Conservation (phyloP, 768 basidiomycete genomes). For the Solioccasus polychromus region DNA sequence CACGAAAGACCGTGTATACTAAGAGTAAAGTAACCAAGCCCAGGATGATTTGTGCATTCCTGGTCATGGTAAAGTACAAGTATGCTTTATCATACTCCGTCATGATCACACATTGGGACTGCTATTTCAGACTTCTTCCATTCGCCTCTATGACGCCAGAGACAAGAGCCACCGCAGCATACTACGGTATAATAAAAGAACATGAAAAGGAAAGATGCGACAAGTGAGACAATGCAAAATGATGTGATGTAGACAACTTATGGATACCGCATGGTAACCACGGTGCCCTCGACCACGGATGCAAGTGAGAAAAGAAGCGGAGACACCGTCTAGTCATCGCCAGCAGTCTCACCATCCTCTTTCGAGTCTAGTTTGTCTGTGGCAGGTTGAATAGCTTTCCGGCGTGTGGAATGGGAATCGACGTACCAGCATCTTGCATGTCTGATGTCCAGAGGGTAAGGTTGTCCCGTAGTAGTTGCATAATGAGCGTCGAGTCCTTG, state of each 20-base stretch:
- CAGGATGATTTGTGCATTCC: constrained; percentile 7
- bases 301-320: constrained; percentile 17
- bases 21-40: constrained; percentile 37
- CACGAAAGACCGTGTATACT: constrained; percentile 40
- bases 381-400: constrained; percentile 9
- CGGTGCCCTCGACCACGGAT: constrained; percentile 11
- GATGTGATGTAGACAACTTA: constrained; percentile 24
- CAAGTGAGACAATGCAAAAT: constrained; percentile 32
- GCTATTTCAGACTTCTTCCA: constrained; percentile 32
- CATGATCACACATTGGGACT: neutral
- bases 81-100: no score
- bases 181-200: constrained; percentile 37
- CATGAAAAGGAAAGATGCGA: constrained; percentile 32
- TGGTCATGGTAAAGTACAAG: constrained; percentile 17
- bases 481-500: constrained; percentile 98
- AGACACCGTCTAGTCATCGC: constrained; percentile 54
- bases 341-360: constrained; percentile 64
- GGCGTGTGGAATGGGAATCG: constrained; percentile 22
- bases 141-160: constrained; percentile 31
- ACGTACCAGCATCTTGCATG: constrained; percentile 89
- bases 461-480: constrained; percentile 97
- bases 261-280: constrained; percentile 10
- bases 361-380: constrained; percentile 73
- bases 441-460: constrained; percentile 97
- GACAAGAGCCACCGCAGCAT: constrained; percentile 32